Evolutionary conservation across 2,329 filamentous ascomycete genomes (phyloP), one percentile per base, ranked within the genome.

Genomic region (Ceratocystiopsis sp.): DNA sequence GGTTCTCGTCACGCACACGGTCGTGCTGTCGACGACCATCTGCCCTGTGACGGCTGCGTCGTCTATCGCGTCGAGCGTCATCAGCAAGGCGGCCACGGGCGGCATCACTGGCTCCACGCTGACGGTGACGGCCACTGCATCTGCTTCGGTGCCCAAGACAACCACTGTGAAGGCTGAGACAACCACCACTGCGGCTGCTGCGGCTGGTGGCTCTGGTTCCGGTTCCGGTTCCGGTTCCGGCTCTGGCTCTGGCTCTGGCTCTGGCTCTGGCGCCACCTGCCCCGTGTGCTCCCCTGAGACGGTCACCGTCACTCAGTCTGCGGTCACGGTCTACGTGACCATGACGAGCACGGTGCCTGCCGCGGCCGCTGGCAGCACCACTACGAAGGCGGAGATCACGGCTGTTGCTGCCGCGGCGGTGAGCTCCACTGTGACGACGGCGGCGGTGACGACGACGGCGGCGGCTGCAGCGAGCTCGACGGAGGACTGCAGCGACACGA

Each of bases 1-100:
- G 46, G 34, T 52, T 33, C 47, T 51, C 45, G 59, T 57, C 43
- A 65, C 62, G 40, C 55, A 62, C 43, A 56, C 54, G 47, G 52
- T 62, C 45, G 53, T 61, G 34, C 55, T 59, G 46, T 59, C 58
- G 46, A 64, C 62, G 47, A 65, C 63, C 47, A 55, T 67, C 51
- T 66, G 62, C 59, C 63, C 64, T 18, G 59, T 66, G 8, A 34
- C 33, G 12, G 33, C 33, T 13, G 25, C 25, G 9, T 29, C 25
- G 25, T 8, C 25, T 11, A 29, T 29, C 10, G 25, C 25, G 25
- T 6, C 25, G 25, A 29, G 25, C 36, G 50, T 54, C 40, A 55
- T 51, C 45, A 53, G 51, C 34, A 44, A 56, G 41, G 33, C 53
- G 35, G 51, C 52, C 40, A 49, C 51, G 16, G 42, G 43, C 14